phyloP scores from a whole-genome alignment of 768 basidiomycete genomes.

The Gymnopilus dilepis region DNA sequence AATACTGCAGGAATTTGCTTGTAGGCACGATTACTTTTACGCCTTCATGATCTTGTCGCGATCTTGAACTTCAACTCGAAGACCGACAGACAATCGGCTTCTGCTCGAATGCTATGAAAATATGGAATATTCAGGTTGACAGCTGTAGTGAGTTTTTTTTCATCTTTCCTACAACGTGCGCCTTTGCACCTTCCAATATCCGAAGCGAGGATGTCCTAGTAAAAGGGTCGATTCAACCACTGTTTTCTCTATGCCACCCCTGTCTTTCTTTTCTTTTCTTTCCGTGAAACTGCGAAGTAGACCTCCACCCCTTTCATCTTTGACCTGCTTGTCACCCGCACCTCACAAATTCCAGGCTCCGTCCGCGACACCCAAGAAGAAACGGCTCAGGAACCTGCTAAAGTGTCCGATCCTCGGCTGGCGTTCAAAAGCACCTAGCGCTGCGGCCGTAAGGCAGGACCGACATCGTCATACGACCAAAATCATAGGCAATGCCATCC shows the following conservation, averaged over 20 bases:
- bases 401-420: constrained; percentile 30
- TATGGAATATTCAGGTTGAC: too few species aligned
- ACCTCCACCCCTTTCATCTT: neutral
- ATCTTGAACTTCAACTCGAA: too few species aligned
- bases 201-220: constrained; percentile 25
- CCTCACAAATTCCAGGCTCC: neutral
- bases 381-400: constrained; percentile 18
- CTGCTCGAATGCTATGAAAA: too few species aligned
- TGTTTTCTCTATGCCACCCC: neutral
- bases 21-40: too few species aligned
- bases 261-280: neutral
- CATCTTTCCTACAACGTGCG: too few species aligned
- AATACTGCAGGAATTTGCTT: too few species aligned
- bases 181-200: too few species aligned
- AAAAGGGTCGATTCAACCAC: constrained; percentile 28
- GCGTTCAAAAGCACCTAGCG: constrained; percentile 24
- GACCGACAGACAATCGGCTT: too few species aligned
- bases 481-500: constrained; percentile 27
- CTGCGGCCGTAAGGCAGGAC: constrained; percentile 32
- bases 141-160: too few species aligned
- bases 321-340: neutral
- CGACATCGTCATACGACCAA: constrained; percentile 22
- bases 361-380: neutral
- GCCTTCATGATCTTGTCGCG: too few species aligned
- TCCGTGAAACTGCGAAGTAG: neutral